Conservation (phyloP, 345 rosid species). For the Acer campestre region DNA sequence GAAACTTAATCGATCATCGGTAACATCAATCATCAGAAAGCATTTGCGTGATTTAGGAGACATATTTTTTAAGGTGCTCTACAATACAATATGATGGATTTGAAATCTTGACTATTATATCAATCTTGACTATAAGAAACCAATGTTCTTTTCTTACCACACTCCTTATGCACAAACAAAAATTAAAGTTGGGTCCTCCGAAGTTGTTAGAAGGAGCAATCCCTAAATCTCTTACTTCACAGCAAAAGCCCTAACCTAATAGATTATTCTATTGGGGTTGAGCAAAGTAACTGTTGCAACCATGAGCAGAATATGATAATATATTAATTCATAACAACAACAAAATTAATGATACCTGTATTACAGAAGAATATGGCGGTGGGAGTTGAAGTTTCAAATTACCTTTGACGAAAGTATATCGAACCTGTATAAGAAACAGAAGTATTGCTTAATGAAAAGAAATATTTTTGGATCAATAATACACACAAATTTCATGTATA, state of each 20-base stretch:
- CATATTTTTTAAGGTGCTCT: background rate
- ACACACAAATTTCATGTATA: background rate
- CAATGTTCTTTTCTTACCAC: background rate
- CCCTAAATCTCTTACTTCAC: background rate
- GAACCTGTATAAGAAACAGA: conserved; percentile 46
- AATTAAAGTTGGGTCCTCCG: background rate
- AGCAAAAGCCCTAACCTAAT: background rate
- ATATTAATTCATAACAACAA: background rate
- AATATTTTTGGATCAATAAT: background rate
- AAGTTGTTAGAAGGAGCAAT: background rate
- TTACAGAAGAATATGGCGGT: conserved; percentile 53
- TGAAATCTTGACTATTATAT: background rate
- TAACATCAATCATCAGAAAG: background rate
- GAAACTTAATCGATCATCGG: background rate
- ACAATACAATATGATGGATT: background rate
- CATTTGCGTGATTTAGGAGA: background rate
- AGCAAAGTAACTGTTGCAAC: background rate
- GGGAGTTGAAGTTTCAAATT: conserved; percentile 70
- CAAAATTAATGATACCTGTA: conserved; percentile 55
- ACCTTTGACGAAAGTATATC: conserved; percentile 70
- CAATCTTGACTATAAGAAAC: too few species aligned
- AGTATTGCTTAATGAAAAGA: conserved; percentile 1
- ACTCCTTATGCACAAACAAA: background rate
- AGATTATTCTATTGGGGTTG: background rate
- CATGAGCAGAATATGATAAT: background rate